These are phyloP conservation scores for Lotus japonicus DNA, from an alignment of 306 rosid species.

Conservation along the genomic window DNA sequence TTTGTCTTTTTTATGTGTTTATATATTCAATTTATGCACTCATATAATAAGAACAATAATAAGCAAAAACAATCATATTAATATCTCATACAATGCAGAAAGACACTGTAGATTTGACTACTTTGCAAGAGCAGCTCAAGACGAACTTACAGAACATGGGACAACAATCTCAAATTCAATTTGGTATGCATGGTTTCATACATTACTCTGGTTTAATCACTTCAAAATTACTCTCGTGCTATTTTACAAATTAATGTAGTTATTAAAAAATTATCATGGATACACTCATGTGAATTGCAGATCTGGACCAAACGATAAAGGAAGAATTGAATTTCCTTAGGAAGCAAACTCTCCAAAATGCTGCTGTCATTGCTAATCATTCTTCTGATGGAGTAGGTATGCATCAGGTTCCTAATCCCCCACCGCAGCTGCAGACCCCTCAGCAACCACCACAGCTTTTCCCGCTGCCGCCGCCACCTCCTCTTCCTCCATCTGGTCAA, in stretches of 20 bases:
- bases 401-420: constrained; percentile 22
- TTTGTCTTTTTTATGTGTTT: no score
- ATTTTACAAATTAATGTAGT: no score
- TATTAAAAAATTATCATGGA: no score
- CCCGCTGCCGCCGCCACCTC: not conserved
- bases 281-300: constrained; percentile 19
- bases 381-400: not conserved
- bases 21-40: no score
- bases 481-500: constrained; percentile 8
- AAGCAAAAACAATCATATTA: no score
- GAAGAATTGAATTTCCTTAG: constrained; percentile 37
- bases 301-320: constrained; percentile 32
- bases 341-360: constrained; percentile 25
- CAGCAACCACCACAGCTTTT: constrained; percentile 18
- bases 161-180: constrained; percentile 36
- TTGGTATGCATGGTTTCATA: constrained; percentile 31
- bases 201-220: no score
- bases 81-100: constrained; percentile 26
- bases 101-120: constrained; percentile 22
- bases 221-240: no score
- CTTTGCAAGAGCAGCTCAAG: constrained; percentile 39
- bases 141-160: constrained; percentile 40
- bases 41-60: no score
- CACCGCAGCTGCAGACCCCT: constrained; percentile 19
- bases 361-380: constrained; percentile 9